Conservation (phyloP, 345 rosid species). For the Boechera divaricarpa region DNA sequence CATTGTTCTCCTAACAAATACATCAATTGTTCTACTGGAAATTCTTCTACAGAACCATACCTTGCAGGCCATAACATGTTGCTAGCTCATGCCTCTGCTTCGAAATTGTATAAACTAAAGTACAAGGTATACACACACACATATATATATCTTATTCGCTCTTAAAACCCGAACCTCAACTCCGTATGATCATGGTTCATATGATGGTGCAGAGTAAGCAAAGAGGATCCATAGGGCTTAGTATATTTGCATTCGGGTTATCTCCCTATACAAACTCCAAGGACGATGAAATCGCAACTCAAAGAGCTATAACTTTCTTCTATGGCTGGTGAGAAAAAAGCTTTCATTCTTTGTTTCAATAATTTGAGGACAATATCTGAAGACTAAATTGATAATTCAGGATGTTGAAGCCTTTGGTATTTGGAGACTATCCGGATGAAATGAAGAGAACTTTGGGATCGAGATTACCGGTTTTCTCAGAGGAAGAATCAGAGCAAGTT, state of each 20-base stretch:
- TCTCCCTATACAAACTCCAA: neutral
- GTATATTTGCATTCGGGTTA: neutral
- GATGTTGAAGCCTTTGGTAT: neutral
- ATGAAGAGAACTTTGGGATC: neutral
- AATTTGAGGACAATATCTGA: neutral
- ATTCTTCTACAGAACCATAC: slow-evolving; percentile 1
- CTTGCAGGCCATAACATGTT: neutral
- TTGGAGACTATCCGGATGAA: neutral
- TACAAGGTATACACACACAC: neutral
- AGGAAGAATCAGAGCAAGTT: neutral
- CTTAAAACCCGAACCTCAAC: neutral
- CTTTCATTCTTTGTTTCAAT: neutral
- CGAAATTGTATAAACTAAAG: neutral
- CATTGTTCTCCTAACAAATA: neutral
- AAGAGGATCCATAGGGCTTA: neutral
- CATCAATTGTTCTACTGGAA: neutral
- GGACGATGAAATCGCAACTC: neutral
- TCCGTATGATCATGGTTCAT: neutral
- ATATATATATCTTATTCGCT: neutral
- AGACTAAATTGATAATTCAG: neutral
- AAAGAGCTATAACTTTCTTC: neutral
- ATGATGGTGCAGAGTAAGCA: neutral
- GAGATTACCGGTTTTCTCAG: neutral
- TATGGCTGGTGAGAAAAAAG: neutral
- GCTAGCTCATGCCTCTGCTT: slow-evolving; percentile 1